Base-by-base conservation (phyloP, 352 stramenopile genomes). In the Phytophthora hybrid region DNA sequence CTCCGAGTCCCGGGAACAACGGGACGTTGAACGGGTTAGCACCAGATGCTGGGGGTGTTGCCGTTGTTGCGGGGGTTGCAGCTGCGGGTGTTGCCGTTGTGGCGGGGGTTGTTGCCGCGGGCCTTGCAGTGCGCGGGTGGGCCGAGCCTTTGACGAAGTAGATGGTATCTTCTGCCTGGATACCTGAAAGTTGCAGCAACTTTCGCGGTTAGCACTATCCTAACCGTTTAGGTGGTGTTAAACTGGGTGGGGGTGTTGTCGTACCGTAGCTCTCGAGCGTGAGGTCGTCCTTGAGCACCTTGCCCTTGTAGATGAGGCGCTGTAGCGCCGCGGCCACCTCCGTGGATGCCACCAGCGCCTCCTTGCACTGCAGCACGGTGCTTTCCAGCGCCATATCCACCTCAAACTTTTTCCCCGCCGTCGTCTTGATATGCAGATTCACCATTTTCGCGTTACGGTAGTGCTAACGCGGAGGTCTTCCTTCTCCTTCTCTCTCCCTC, bases 251-350 rank as follows among this genome's bases (percentile, higher is more conserved):
- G 2, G 53, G 10, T 41, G 18, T 32, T 16, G n/a, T 73, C 74
- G 31, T 72, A 94, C 87, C 88, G 76, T 97, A 97, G 73, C 87
- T 93, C 19, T 80, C 77, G 55, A 97, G 81, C 21, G 90, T 96
- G 47, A 86, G 76, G 14, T 97, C 91, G 73, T 98, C 91, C 73
- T 97, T 95, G 61, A 98, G 87, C 63, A 98, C 88, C 74, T 97
- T 98, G 60, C 92, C 92, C 74, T 96, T 95, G 79, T 92, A 93
- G 63, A 97, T 97, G 61, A 97, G 84, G 5, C 92, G 88, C 76
- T 97, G 92, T 63, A 94, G 88, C 53, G 80, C 66, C n/a, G 80
- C 78, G 0, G 89, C 76, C 16, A 97, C 90, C 44, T 92, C 83
- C 29, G 91, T 94, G 58, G 75, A 68, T 6, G 69, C 71, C 63